Evolutionary conservation across 2,329 filamentous ascomycete genomes (phyloP), one percentile per base, ranked within the genome.

Genomic region (Zasmidium citrigriseum): DNA sequence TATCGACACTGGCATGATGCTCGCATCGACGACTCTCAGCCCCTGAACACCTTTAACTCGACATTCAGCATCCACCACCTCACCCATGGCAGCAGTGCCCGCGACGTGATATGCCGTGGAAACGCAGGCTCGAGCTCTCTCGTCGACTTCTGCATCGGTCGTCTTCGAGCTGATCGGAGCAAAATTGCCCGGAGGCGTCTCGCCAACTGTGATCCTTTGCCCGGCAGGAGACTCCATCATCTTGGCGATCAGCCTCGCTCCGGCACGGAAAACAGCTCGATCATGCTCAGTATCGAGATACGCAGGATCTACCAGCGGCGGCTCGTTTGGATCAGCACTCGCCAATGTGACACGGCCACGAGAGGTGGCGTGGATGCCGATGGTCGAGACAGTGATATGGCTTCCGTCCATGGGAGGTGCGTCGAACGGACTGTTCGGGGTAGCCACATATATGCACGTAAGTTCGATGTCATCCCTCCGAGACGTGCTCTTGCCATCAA

Each of bases 21-120:
- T 82, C 60, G 75, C 78, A 62, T 83, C 81, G 0, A 77, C 81
- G 14, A 86, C 82, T 3, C 83, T 73, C 14, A 86, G 69, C 1
- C 78, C 76, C 45, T 75, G 70, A 1, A 84, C 77, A 1, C 83
- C 83, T 9, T 75, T 74, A 0, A 85, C 83, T 1, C 75, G 72
- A 22, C 86, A 74, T 50, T 79, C 78, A 57, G 77, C 73, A 61
- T 85, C 38, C 38, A 55, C 25, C 47, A 55, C 46, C 16, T 56
- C 47, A 55, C 59, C 51, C 65, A 71, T 67, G 3, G 65, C 55
- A 46, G 63, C 67, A 9, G 68, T 68, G 10, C 52, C 55, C 12
- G 48, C 58, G 2, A 20, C 29, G 34, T 58, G 55, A 34, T 46
- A 52, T 16, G 38, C 49, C 14, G 46, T 48, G 14, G 24, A 20